A percentile compares a stretch with the other conserved stretches of the same genome.
phyloP scores from a whole-genome alignment of 768 basidiomycete species.

The Lentinus tigrinus region DNA sequence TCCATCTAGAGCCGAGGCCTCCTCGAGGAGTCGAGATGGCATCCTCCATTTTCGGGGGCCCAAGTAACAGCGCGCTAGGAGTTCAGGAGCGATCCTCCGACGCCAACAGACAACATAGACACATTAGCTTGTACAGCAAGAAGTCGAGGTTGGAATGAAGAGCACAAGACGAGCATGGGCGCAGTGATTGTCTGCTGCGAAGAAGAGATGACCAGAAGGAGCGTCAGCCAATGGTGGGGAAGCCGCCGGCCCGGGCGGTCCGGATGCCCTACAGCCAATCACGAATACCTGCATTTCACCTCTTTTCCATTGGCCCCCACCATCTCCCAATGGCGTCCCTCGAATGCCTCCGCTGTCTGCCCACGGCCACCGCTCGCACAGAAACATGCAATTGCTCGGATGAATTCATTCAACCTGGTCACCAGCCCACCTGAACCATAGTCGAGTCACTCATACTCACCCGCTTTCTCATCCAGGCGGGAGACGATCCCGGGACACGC shows the following conservation, averaged over 20 bases:
- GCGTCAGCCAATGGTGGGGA: neutral
- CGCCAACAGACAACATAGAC: neutral
- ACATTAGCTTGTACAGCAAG: neutral
- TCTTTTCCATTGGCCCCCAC: neutral
- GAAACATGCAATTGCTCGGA: neutral
- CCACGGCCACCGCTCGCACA: neutral
- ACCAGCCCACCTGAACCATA: neutral
- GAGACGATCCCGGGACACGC: neutral
- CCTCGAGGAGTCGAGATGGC: neutral
- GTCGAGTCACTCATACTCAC: neutral
- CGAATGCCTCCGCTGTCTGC: neutral
- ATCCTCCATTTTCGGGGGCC: neutral
- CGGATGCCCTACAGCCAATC: neutral
- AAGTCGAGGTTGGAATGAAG: neutral
- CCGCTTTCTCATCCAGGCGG: neutral
- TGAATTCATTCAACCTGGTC: neutral
- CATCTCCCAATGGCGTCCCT: too few relatives aligned
- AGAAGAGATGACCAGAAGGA: neutral
- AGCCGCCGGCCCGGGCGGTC: neutral
- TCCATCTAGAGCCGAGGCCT: neutral
- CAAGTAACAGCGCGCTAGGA: neutral
- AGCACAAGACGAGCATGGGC: too few relatives aligned
- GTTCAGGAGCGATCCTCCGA: neutral
- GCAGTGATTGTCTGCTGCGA: neutral
- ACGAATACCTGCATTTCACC: neutral